A percentile compares a stretch with the other conserved stretches of the same genome.
Conservation (phyloP, 768 basidiomycete species). For the Serendipita indica region DNA sequence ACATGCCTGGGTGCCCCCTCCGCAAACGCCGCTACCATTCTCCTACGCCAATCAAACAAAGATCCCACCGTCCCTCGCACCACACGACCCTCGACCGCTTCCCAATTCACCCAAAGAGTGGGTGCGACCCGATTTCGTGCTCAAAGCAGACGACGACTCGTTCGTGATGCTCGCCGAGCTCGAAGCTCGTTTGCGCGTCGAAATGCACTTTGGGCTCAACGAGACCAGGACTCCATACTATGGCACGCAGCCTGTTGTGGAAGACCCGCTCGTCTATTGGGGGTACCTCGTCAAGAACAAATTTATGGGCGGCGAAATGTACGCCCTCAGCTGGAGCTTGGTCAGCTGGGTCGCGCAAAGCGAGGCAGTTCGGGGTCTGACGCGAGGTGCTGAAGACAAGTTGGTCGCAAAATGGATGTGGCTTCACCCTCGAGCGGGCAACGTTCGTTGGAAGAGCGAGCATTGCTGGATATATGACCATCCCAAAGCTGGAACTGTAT, state of each 20-base stretch:
- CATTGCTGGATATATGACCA: conserved; percentile 98
- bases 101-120: conserved; percentile 39
- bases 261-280: conserved; percentile 73
- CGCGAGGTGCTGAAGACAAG: conserved; percentile 82
- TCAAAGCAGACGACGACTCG: conserved; percentile 91
- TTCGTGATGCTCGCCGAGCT: conserved; percentile 92
- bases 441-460: conserved; percentile 82
- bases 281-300: conserved; percentile 80
- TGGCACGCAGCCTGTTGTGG: conserved; percentile 10
- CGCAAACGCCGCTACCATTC: conserved; percentile 31
- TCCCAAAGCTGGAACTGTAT: conserved; percentile 87
- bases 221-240: not conserved
- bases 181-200: conserved; percentile 72
- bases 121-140: conserved; percentile 81
- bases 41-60: conserved; percentile 51
- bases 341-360: conserved; percentile 79
- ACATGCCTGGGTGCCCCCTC: conserved; percentile 80
- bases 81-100: conserved; percentile 53
- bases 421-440: conserved; percentile 58
- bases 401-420: conserved; percentile 80
- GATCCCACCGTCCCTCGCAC: conserved; percentile 45
- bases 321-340: conserved; percentile 77
- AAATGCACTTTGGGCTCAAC: conserved; percentile 38
- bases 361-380: conserved; percentile 45
- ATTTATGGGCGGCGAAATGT: conserved; percentile 93